Base-by-base conservation (phyloP, 1,284 basidiomycete genomes). In the Papiliotrema flavescens region DNA sequence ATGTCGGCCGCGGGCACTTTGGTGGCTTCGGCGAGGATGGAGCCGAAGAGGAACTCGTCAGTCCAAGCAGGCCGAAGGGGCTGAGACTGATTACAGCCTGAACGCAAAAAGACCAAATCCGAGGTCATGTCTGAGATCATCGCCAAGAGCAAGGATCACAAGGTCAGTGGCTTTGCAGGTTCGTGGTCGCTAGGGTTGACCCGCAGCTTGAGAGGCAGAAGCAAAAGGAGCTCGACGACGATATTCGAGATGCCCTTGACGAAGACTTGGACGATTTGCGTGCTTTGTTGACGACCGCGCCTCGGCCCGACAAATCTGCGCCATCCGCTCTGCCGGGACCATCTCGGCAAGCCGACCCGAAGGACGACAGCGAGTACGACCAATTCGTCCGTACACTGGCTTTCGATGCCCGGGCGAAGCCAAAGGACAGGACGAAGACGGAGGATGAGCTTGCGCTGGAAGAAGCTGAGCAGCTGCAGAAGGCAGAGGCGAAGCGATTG, bases 111-210 rank as follows among this genome's bases (percentile, higher is more conserved):
- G 78, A 85, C 86, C 17, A 98, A 97, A 77, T 87, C 89, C 3
- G 94, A 99, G 71, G 90, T 98, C 58, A 98, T 98, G 96, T 85
- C 89, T 1, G 96, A 99, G 75, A 88, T 99, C 49, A 93, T 99
- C 48, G 89, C 92, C 14, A 98, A 98, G 78, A 95, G 91, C 78
- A 99, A 99, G 76, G 84, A 86, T 52, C 84, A 96, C 78, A 97
- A 94, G 80, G 91, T 90, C 60, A 51, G 74, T 46, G 17, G 35
- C 26, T 19, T 55, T 14, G 17, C 19, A 22, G 28, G 36, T 26
- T 34, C 37, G 32, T 9, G 24, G n/a, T 24, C 3, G 41, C 13
- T 48, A 23, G 32, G 28, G 28, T 1, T 48, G 49, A 36, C 53
- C 28, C 51, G 5, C 52, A 97, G 90, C 77, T 88, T 55, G 85